These are phyloP conservation scores for Trypanosoma lewisi DNA, from an alignment of 208 protist genomes.

Conservation along the genomic window DNA sequence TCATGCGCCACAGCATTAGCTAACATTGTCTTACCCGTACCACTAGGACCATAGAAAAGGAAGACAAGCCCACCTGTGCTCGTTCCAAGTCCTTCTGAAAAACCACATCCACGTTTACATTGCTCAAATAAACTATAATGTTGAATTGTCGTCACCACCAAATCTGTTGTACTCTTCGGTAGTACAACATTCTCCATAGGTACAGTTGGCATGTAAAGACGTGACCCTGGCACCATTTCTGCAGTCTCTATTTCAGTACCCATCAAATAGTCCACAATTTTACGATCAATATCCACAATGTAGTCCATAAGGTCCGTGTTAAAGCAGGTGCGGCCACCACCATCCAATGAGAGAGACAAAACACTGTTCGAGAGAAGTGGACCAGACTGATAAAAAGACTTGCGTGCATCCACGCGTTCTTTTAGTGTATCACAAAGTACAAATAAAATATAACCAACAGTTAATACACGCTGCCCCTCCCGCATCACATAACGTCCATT, in stretches of 20 bases:
- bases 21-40: conserved; percentile 94
- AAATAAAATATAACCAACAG: conserved; percentile 90
- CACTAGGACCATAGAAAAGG: conserved; percentile 90
- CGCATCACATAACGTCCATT: conserved; percentile 87
- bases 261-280: conserved; percentile 92
- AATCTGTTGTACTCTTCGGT: conserved; percentile 64
- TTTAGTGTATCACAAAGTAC: conserved; percentile 86
- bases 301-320: conserved; percentile 93
- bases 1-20: conserved; percentile 91
- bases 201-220: conserved; percentile 76
- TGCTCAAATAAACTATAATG: conserved; percentile 88
- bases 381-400: conserved; percentile 86
- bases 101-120: conserved; percentile 74
- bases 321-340: conserved; percentile 53
- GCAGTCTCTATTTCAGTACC: conserved; percentile 83
- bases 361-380: conserved; percentile 74
- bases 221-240: conserved; percentile 89
- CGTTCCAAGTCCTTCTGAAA: conserved; percentile 68
- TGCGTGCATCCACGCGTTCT: conserved; percentile 75
- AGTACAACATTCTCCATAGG: conserved; percentile 85
- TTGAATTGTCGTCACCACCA: conserved; percentile 81
- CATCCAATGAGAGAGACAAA: conserved; percentile 61
- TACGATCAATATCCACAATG: conserved; percentile 88
- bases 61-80: conserved; percentile 76
- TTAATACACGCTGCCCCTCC: conserved; percentile 73